Evolutionary conservation across 148 eudicot genomes (phyloP).

Genomic region (Rhododendron mucronatum): DNA sequence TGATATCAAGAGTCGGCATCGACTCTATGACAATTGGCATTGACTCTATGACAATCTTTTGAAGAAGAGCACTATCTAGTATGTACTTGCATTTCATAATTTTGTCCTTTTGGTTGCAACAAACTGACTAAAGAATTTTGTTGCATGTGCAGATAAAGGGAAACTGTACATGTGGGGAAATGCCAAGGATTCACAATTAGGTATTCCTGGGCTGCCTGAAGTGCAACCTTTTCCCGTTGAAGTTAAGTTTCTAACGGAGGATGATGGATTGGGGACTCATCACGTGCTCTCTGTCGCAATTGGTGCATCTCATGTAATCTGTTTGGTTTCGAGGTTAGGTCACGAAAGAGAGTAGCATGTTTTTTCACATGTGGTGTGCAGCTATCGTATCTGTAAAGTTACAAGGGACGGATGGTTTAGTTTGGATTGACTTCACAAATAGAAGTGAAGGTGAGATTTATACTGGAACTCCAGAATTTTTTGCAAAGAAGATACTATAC

Average conservation of each 20-base stretch:
- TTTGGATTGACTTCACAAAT: neutral
- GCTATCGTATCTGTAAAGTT: neutral
- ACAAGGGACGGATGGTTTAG: neutral
- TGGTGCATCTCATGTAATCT: constrained; percentile 87
- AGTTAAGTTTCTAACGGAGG: constrained; percentile 76
- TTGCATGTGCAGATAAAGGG: constrained; percentile 54
- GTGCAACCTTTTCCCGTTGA: constrained; percentile 68
- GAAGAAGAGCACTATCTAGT: neutral
- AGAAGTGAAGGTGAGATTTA: neutral
- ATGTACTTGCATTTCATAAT: neutral
- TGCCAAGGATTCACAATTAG: constrained; percentile 78
- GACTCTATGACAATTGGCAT: no score
- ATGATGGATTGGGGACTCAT: constrained; percentile 63
- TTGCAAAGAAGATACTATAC: no score
- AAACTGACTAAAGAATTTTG: neutral
- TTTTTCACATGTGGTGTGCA: neutral
- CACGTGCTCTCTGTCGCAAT: constrained; percentile 60
- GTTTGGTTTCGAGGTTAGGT: constrained; percentile 60
- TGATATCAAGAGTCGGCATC: neutral
- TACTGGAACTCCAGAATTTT: neutral
- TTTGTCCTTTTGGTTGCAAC: neutral
- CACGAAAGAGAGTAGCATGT: neutral
- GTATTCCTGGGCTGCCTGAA: constrained; percentile 89
- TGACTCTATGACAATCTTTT: neutral
- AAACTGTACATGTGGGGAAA: constrained; percentile 93